Conservation (phyloP, 306 rosid genomes). For the Corylus americana region DNA sequence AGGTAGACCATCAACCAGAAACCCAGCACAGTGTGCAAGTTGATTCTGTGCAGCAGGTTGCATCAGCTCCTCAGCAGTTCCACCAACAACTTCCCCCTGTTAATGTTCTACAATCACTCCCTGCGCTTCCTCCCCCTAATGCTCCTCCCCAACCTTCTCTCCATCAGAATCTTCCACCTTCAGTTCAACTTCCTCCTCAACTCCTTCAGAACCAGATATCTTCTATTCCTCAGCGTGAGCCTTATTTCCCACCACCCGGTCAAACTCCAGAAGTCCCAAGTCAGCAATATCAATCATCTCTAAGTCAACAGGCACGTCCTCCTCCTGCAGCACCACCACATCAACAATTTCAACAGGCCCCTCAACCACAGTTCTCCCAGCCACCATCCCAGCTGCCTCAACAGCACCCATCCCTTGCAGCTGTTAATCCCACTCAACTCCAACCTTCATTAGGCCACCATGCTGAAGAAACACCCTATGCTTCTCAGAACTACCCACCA, state of each 20-base stretch:
- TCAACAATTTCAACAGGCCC: slow-evolving; percentile 60
- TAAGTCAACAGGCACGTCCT: slow-evolving; percentile 52
- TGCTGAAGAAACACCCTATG: slow-evolving; percentile 66
- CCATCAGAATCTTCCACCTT: slow-evolving; percentile 52
- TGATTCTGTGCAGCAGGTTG: slow-evolving; percentile 47
- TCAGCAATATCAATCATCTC: slow-evolving; percentile 68
- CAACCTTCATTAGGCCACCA: slow-evolving; percentile 66
- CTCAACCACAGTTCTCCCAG: slow-evolving; percentile 67
- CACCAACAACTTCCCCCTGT: slow-evolving; percentile 53
- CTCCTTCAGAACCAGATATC: slow-evolving; percentile 63
- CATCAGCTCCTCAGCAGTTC: slow-evolving; percentile 65
- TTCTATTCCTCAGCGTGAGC: slow-evolving; percentile 62
- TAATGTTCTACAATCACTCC: slow-evolving; percentile 51
- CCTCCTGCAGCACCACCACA: slow-evolving; percentile 52
- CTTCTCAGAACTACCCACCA: slow-evolving; percentile 66
- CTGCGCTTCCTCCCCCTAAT: slow-evolving; percentile 55
- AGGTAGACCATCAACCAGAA: slow-evolving; percentile 50
- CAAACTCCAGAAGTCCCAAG: slow-evolving; percentile 61
- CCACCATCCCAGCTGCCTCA: slow-evolving; percentile 55
- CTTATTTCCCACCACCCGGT: slow-evolving; percentile 57
- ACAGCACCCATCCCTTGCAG: slow-evolving; percentile 53
- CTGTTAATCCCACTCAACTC: slow-evolving; percentile 52
- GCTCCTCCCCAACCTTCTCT: slow-evolving; percentile 60
- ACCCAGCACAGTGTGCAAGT: slow-evolving; percentile 30
- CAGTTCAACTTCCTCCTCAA: slow-evolving; percentile 59